Conservation (phyloP, 768 basidiomycete genomes). For the Collybia sordida region DNA sequence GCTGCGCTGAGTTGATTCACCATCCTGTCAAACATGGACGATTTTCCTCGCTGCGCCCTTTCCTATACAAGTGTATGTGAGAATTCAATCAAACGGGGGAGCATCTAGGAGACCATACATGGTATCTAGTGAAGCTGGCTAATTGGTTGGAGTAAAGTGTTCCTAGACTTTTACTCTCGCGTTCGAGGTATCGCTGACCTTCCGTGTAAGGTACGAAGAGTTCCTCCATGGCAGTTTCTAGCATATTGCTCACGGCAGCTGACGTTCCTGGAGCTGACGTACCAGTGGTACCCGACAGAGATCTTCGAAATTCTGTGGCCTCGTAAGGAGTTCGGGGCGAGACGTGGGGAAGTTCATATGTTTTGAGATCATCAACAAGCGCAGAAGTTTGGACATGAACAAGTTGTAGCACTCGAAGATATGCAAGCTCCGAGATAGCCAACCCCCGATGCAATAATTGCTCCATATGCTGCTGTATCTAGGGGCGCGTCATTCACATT, state of each 20-base stretch:
- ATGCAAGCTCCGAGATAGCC: conserved; percentile 83
- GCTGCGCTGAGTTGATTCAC: conserved; percentile 85
- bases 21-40: conserved; percentile 86
- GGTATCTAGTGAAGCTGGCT: conserved; percentile 79
- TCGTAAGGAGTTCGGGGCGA: conserved; percentile 66
- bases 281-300: conserved; percentile 46
- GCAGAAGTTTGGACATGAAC: conserved; percentile 76
- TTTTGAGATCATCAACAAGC: conserved; percentile 89
- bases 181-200: conserved; percentile 87
- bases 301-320: conserved; percentile 57
- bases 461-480: conserved; percentile 98
- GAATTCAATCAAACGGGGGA: conserved; percentile 7
- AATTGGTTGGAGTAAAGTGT: conserved; percentile 77
- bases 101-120: conserved; percentile 51
- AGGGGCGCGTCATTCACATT: conserved; percentile 1
- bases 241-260: conserved; percentile 73
- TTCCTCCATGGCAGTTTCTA: conserved; percentile 96
- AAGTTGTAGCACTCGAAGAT: conserved; percentile 87
- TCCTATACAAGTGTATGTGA: conserved; percentile 32
- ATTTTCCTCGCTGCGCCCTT: conserved; percentile 67
- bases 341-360: conserved; percentile 78
- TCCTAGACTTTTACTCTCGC: conserved; percentile 81
- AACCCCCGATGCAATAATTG: conserved; percentile 75
- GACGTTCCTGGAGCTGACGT: conserved; percentile 45
- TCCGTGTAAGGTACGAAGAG: conserved; percentile 94